These are phyloP conservation scores for Cryomyces minteri DNA, from an alignment of 495 filamentous ascomycete species.

Conservation along the genomic window DNA sequence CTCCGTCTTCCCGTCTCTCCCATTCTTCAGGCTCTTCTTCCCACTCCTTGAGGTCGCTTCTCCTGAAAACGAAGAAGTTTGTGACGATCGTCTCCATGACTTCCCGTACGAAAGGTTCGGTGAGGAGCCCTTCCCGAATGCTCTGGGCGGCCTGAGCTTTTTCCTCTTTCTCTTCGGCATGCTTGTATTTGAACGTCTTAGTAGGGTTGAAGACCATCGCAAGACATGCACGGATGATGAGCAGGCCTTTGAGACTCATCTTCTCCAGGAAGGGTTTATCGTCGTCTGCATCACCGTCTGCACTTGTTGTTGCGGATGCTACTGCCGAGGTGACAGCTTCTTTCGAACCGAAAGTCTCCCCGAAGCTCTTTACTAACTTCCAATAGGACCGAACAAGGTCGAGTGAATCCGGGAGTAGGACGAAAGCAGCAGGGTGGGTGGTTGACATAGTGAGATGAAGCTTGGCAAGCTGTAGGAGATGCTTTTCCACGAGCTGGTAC, in stretches of 20 bases:
- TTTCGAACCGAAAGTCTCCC: conserved; percentile 44
- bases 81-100: conserved; percentile 71
- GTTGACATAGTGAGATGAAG: conserved; percentile 71
- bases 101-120: conserved; percentile 50
- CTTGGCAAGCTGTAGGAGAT: conserved; percentile 77
- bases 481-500: conserved; percentile 49
- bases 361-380: conserved; percentile 56
- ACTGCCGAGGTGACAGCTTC: conserved; percentile 9
- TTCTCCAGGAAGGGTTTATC: conserved; percentile 48
- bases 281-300: conserved; percentile 32
- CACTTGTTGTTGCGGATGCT: conserved; percentile 19
- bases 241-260: conserved; percentile 59
- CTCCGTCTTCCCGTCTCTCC: conserved; percentile 67
- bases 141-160: conserved; percentile 41
- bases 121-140: conserved; percentile 55
- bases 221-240: conserved; percentile 66
- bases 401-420: conserved; percentile 57
- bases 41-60: conserved; percentile 73
- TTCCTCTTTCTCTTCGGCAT: conserved; percentile 48
- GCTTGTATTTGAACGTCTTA: conserved; percentile 65
- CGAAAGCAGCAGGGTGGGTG: conserved; percentile 60
- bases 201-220: conserved; percentile 65
- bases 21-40: conserved; percentile 84
- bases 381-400: conserved; percentile 65
- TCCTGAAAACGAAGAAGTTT: conserved; percentile 74